A percentile compares a stretch with the other conserved stretches of the same genome.
These are phyloP conservation scores for Pseudopithomyces maydicus DNA, from an alignment of 2,329 filamentous ascomycete species.

Conservation along the genomic window DNA sequence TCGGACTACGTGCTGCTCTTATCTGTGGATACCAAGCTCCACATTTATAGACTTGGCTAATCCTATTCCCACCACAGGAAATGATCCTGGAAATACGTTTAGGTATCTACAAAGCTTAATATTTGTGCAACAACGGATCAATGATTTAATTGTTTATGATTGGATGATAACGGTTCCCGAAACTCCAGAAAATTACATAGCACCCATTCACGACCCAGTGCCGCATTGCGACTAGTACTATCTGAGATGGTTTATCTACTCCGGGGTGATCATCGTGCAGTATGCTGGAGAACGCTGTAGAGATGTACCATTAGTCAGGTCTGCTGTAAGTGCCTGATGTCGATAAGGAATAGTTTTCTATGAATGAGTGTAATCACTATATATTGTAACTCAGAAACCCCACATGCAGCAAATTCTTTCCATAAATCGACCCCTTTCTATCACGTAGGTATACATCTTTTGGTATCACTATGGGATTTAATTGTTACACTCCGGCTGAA, in stretches of 20 bases:
- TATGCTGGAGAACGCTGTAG: not conserved
- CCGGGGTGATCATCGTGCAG: not conserved
- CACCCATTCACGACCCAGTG: not conserved
- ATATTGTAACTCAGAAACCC: not conserved
- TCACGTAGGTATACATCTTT: not conserved
- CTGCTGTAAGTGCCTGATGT: not conserved
- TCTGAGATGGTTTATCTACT: not conserved
- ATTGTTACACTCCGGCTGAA: conserved; percentile 55
- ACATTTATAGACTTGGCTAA: not conserved
- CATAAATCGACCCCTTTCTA: not conserved
- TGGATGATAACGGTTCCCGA: not conserved
- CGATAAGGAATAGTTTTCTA: not conserved
- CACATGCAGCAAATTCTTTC: not conserved
- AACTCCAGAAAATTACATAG: not conserved
- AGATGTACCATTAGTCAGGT: not conserved
- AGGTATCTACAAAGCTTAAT: not conserved
- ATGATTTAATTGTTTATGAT: not conserved
- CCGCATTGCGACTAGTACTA: not conserved
- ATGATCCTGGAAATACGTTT: not conserved
- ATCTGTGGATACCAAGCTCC: not conserved
- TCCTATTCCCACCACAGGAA: not conserved
- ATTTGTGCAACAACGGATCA: not conserved
- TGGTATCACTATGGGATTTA: not conserved
- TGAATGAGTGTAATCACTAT: too few species aligned
- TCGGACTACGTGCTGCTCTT: not conserved